Percentiles rank a stretch among this genome's conserved stretches.
Conservation (phyloP, 2,329 filamentous ascomycete species). For the Neopestalotiopsis rosae region DNA sequence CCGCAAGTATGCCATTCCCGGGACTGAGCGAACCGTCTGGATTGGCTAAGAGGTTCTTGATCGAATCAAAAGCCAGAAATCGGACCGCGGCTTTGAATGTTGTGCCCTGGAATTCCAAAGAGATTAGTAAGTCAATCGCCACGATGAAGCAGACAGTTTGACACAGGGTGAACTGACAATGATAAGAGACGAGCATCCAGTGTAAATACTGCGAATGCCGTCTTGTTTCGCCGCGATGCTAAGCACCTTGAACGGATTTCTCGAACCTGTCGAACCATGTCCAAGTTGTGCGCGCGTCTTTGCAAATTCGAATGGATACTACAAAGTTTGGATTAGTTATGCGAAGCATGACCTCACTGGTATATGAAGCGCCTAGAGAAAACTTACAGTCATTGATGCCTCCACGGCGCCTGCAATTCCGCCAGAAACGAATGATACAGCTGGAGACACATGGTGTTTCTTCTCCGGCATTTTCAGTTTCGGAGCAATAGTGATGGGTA, state of each 20-base stretch:
- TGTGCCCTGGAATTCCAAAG: not conserved
- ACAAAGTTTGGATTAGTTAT: not conserved
- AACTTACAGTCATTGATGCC: not conserved
- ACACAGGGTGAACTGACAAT: not conserved
- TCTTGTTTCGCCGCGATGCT: too few relatives aligned
- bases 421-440: not conserved
- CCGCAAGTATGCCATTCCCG: constrained; percentile 62
- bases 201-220: not conserved
- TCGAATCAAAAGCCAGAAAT: not conserved
- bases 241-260: constrained; percentile 60
- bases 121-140: too few relatives aligned
- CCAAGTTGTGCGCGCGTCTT: not conserved
- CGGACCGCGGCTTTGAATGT: not conserved
- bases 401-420: not conserved
- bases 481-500: too few relatives aligned
- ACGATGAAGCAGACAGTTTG: too few relatives aligned
- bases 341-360: not conserved
- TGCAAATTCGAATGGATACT: not conserved
- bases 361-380: not conserved
- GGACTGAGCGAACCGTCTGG: constrained; percentile 59
- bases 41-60: not conserved
- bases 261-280: constrained; percentile 30
- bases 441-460: not conserved
- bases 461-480: too few relatives aligned
- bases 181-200: not conserved